These are phyloP conservation scores for Xylariales sp. DNA, from an alignment of 2,329 filamentous ascomycete species.

Conservation along the genomic window DNA sequence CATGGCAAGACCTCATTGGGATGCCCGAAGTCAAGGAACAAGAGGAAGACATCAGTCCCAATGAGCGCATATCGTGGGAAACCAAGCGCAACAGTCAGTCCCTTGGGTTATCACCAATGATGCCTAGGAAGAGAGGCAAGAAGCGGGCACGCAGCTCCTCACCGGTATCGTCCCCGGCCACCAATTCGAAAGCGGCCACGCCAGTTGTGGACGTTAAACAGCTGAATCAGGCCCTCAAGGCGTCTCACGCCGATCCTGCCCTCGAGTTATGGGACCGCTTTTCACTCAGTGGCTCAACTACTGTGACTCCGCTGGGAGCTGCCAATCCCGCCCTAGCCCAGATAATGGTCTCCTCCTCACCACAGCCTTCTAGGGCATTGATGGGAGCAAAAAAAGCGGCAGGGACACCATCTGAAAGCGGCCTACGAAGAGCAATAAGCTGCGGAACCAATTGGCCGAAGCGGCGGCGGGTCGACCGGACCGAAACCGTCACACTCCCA, in stretches of 20 bases:
- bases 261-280: slow-evolving; percentile 75
- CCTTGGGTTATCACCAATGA: slow-evolving; percentile 42
- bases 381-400: slow-evolving; percentile 20
- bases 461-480: slow-evolving; percentile 54
- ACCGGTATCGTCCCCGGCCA: slow-evolving; percentile 61
- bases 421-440: slow-evolving; percentile 61
- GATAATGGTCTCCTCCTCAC: slow-evolving; percentile 66
- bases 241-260: slow-evolving; percentile 67
- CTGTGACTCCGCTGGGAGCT: slow-evolving; percentile 38
- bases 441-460: slow-evolving; percentile 71
- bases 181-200: slow-evolving; percentile 35
- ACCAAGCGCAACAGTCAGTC: slow-evolving; percentile 39
- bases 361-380: slow-evolving; percentile 48
- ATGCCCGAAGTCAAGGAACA: slow-evolving; percentile 37
- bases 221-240: slow-evolving; percentile 55
- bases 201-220: slow-evolving; percentile 54
- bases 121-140: slow-evolving; percentile 44
- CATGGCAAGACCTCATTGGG: slow-evolving; percentile 56
- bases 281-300: slow-evolving; percentile 45
- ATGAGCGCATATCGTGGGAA: slow-evolving; percentile 59
- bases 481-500: slow-evolving; percentile 31
- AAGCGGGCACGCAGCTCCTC: slow-evolving; percentile 74
- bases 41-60: slow-evolving; percentile 48
- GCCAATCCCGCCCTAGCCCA: slow-evolving; percentile 57
- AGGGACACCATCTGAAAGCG: slow-evolving; percentile 34